phyloP scores from a whole-genome alignment of 228 moss, liverwort and hornwort genomes.

The Sphagnum magellanicum region DNA sequence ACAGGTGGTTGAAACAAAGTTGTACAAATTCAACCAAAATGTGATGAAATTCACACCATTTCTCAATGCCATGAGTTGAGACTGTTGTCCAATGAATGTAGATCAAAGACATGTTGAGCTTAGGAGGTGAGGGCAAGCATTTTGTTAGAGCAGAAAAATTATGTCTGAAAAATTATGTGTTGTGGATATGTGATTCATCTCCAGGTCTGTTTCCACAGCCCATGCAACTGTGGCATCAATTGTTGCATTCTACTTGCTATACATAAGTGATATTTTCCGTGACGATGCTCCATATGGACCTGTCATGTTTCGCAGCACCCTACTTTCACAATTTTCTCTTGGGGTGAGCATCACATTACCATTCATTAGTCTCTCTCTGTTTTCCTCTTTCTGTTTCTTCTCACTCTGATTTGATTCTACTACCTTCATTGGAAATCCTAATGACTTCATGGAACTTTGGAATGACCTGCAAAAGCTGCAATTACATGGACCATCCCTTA shows the following conservation, averaged over 20 bases:
- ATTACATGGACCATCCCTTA: background rate
- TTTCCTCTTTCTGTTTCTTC: background rate
- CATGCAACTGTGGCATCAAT: constrained; percentile 67
- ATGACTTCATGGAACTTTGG: no score
- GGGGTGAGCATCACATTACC: constrained; percentile 32
- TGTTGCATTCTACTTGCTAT: constrained; percentile 67
- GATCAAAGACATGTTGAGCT: background rate
- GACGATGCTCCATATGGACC: constrained; percentile 72
- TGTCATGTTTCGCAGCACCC: constrained; percentile 71
- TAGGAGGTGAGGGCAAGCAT: no score
- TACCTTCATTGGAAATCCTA: no score
- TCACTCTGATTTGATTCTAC: background rate
- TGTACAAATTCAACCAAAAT: background rate
- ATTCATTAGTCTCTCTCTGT: no score
- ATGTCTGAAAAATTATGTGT: background rate
- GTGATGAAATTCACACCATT: background rate
- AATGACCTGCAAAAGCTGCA: background rate
- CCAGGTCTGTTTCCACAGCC: constrained; percentile 75
- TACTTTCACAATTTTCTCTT: constrained; percentile 68
- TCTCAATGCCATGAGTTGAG: background rate
- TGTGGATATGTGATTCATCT: background rate
- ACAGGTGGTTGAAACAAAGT: background rate
- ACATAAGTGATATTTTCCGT: constrained; percentile 63
- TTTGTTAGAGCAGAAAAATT: background rate
- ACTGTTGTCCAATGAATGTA: constrained; percentile 2